Base-by-base conservation (phyloP, 345 rosid genomes). In the Geranium brycei region DNA sequence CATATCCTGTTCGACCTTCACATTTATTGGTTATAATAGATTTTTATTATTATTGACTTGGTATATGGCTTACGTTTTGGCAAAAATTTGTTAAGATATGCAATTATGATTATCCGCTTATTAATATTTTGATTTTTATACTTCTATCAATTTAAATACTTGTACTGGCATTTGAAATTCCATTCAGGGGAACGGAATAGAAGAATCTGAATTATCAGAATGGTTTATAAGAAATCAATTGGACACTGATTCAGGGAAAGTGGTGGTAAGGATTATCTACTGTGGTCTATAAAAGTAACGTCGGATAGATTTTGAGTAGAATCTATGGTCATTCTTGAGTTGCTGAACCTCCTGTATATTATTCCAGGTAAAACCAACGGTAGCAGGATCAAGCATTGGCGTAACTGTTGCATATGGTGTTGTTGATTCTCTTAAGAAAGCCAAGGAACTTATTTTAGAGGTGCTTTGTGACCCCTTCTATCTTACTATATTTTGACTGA, bases 321-420 rank as follows among this genome's bases (percentile, higher is more conserved):
- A 11, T 35, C 13, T 47, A 8, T 0, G 13, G 7, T 18, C 14
- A 15, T 53, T 51, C 41, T 51, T 17, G 65, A 23, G 18, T 8
- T 2, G 13, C 40, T 59, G 10, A 18, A 64, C 31, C 55, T 64
- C 40, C 17, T 47, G 53, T 57, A 17, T 18, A 57, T 17, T 61
- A 59, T 59, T 75, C 51, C 75, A 92, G 98, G 98, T 92, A 53
- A 92, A 92, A 78, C 98, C 98, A 63, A 78, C 91, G 41, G 76
- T 77, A 72, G 91, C 98, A 74, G 98, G 96, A 60, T 92, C 96
- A 72, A 92, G 96, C 76, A 87, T 92, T 77, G 98, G 98, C 70
- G 96, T 92, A 58, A 80, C 85, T 62, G 95, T 92, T 75, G 95
- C 93, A 68, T 86, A 87, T 68, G 98, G 98, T 60, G 84, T 85